A percentile compares a stretch with the other conserved stretches of the same genome.
phyloP scores from a whole-genome alignment of 805 yeast genomes.

The Candida silvatica region DNA sequence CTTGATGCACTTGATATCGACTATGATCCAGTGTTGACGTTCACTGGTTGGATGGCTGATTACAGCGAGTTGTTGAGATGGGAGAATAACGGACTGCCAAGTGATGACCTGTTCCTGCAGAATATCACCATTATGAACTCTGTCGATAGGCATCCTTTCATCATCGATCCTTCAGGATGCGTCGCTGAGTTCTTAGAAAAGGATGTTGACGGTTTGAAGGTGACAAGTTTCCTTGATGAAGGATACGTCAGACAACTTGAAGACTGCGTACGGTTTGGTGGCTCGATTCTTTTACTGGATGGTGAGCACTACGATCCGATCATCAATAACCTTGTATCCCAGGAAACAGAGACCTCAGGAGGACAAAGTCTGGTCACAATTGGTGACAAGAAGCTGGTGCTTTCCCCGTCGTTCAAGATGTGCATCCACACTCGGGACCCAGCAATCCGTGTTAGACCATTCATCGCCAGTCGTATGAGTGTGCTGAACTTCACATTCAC shows the following conservation, averaged over 20 bases:
- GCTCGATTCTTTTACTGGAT: constrained; percentile 60
- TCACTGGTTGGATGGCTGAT: constrained; percentile 30
- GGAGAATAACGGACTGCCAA: constrained; percentile 43
- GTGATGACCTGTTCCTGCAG: constrained; percentile 54
- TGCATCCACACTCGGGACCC: constrained; percentile 56
- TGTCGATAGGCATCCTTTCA: constrained; percentile 35
- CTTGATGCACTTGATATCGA: constrained; percentile 29
- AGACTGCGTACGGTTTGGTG: constrained; percentile 80
- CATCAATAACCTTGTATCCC: constrained; percentile 49
- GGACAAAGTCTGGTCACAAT: constrained; percentile 57
- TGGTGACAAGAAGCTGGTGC: constrained; percentile 59
- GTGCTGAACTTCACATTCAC: constrained; percentile 70
- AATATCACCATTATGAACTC: constrained; percentile 45
- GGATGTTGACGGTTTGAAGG: constrained; percentile 28
- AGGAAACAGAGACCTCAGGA: constrained; percentile 57
- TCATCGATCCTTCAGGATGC: constrained; percentile 66
- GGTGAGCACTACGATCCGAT: constrained; percentile 79
- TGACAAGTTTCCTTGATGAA: constrained; percentile 66
- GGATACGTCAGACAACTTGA: constrained; percentile 64
- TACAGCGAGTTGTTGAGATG: constrained; percentile 37
- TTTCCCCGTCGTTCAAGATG: constrained; percentile 54
- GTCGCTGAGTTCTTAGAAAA: constrained; percentile 32
- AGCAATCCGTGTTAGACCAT: constrained; percentile 35
- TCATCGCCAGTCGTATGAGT: constrained; percentile 53
- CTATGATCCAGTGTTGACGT: constrained; percentile 23